Conservation (phyloP, 1,284 basidiomycete genomes). For the Erythrobasidium hasegawianum region DNA sequence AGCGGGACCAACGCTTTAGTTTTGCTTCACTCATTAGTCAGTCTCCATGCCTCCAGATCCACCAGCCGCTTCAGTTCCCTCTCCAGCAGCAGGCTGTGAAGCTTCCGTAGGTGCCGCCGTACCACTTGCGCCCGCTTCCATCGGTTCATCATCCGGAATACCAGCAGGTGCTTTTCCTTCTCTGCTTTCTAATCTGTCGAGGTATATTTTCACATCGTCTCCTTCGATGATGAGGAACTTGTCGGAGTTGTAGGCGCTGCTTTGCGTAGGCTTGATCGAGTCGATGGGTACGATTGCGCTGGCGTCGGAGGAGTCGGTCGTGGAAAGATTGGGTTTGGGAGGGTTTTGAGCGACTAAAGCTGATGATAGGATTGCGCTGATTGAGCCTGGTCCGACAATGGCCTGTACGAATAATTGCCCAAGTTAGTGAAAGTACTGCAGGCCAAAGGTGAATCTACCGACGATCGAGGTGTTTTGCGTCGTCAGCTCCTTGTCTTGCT, state of each 20-base stretch:
- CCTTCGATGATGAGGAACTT: constrained; percentile 75
- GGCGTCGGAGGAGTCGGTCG: neutral
- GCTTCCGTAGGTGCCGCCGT: constrained; percentile 5
- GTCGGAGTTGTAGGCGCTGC: constrained; percentile 43
- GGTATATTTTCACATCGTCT: constrained; percentile 41
- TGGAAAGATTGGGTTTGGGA: constrained; percentile 7
- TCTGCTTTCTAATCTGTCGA: constrained; percentile 40
- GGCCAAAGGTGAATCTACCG: too few relatives aligned
- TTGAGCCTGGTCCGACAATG: constrained; percentile 29
- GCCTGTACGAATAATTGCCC: too few relatives aligned
- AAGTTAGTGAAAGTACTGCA: too few relatives aligned
- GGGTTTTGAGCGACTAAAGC: constrained; percentile 25
- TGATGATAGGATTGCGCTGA: constrained; percentile 25
- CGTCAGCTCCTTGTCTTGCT: constrained; percentile 93
- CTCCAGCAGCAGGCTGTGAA: neutral
- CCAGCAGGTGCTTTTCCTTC: constrained; percentile 28
- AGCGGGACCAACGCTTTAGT: neutral
- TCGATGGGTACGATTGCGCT: constrained; percentile 2
- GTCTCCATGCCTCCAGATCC: constrained; percentile 29
- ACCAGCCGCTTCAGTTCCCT: constrained; percentile 6
- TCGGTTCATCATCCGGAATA: constrained; percentile 19
- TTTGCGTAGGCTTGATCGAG: constrained; percentile 46
- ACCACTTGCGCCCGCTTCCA: constrained; percentile 17
- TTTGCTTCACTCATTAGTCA: constrained; percentile 1
- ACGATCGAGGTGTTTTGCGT: constrained; percentile 88